Percentiles rank a stretch among this genome's conserved stretches.
Evolutionary conservation across 768 basidiomycete species (phyloP).

Genomic region (Cyclocybe aegerita): DNA sequence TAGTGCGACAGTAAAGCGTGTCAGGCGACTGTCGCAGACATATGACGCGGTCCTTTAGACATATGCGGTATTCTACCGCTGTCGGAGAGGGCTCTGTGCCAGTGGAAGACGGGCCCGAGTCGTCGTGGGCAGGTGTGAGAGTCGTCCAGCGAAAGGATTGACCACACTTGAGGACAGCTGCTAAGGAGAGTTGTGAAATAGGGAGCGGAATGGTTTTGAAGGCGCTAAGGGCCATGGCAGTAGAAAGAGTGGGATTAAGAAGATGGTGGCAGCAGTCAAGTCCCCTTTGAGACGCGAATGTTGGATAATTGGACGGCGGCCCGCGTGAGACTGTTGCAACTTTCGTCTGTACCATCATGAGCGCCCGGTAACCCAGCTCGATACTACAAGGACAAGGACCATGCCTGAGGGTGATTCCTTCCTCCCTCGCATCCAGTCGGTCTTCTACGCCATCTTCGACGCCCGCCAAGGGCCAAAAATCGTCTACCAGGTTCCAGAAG

Average conservation of each 20-base stretch:
- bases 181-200: slow-evolving; percentile 70
- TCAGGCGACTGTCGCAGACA: slow-evolving; percentile 77
- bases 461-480: slow-evolving; percentile 83
- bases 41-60: slow-evolving; percentile 79
- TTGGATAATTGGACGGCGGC: too few relatives aligned
- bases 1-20: slow-evolving; percentile 67
- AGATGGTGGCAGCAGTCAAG: neutral
- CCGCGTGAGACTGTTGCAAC: too few relatives aligned
- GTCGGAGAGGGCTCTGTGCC: slow-evolving; percentile 15
- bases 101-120: slow-evolving; percentile 1
- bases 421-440: slow-evolving; percentile 77
- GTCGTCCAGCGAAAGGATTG: slow-evolving; percentile 85
- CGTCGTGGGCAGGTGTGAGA: slow-evolving; percentile 29
- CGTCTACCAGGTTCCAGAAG: slow-evolving; percentile 92
- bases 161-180: slow-evolving; percentile 77
- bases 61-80: slow-evolving; percentile 75
- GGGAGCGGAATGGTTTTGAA: slow-evolving; percentile 52
- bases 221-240: slow-evolving; percentile 29
- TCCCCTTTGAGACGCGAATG: neutral
- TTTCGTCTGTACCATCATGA: slow-evolving; percentile 2
- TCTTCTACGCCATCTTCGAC: slow-evolving; percentile 96
- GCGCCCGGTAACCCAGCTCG: neutral
- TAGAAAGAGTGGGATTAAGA: slow-evolving; percentile 7
- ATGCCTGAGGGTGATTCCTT: slow-evolving; percentile 61
- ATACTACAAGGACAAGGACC: slow-evolving; percentile 1